Evolutionary conservation across 1,139 yeast genomes (phyloP).

Genomic region (Tardiomyces blankii): DNA sequence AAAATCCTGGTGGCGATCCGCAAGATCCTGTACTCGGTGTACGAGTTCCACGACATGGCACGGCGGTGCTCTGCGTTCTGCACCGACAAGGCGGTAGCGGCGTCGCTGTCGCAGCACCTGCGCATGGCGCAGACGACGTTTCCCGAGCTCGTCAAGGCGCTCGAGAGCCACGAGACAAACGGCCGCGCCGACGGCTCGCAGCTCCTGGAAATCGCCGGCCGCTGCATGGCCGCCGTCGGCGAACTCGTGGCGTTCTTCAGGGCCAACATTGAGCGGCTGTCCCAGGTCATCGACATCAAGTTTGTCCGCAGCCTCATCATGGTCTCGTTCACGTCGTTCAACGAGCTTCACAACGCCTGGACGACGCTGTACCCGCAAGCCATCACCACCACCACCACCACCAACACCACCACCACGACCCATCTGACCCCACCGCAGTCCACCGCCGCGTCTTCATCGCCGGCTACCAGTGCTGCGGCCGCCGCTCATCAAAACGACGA

Average conservation of each 20-base stretch:
- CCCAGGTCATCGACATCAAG: conserved; percentile 38
- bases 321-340: conserved; percentile 60
- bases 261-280: conserved; percentile 13
- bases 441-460: not conserved
- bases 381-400: too few species aligned
- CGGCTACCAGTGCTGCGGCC: not conserved
- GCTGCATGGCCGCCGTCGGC: conserved; percentile 14
- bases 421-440: not conserved
- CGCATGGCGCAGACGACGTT: conserved; percentile 36
- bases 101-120: conserved; percentile 45
- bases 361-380: conserved; percentile 33
- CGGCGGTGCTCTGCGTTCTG: conserved; percentile 59
- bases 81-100: conserved; percentile 48
- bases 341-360: conserved; percentile 70
- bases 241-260: conserved; percentile 13
- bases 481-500: conserved; percentile 1
- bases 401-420: too few species aligned
- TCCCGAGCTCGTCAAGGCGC: conserved; percentile 16
- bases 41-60: conserved; percentile 61
- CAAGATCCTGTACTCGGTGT: conserved; percentile 33
- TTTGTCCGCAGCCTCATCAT: conserved; percentile 64
- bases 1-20: conserved; percentile 25
- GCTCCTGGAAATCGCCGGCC: conserved; percentile 7
- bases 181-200: conserved; percentile 2
- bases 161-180: conserved; percentile 10